A percentile compares a stretch with the other conserved stretches of the same genome.
phyloP scores from a whole-genome alignment of 495 filamentous ascomycete species.

The Neurospora sp. region DNA sequence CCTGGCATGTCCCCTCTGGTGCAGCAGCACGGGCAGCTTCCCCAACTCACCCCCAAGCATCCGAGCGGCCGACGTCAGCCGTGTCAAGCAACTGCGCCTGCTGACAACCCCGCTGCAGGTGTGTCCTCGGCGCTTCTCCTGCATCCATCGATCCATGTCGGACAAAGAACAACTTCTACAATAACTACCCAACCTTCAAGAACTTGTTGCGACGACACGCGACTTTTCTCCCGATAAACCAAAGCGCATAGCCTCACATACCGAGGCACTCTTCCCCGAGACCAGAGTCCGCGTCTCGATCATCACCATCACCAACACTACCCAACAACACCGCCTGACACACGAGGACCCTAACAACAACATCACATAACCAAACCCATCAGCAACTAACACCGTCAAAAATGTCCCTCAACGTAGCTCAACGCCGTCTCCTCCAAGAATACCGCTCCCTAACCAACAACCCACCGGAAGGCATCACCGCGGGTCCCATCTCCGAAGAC shows the following conservation, averaged over 20 bases:
- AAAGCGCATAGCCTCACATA: not conserved
- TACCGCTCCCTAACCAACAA: conserved; percentile 70
- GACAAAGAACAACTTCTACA: not conserved
- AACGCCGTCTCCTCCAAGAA: conserved; percentile 93
- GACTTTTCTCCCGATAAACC: not conserved
- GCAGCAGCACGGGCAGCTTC: not conserved
- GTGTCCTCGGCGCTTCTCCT: not conserved
- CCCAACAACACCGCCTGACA: not conserved
- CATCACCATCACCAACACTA: not conserved
- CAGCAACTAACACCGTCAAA: not conserved
- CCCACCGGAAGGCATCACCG: conserved; percentile 88
- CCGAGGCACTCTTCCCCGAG: not conserved
- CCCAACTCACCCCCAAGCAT: not conserved
- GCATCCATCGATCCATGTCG: not conserved
- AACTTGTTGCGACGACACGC: not conserved
- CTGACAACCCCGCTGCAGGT: not conserved
- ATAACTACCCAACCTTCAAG: not conserved
- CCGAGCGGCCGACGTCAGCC: not conserved
- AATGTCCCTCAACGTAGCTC: conserved; percentile 61
- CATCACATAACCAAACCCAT: not conserved
- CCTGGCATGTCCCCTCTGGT: not conserved
- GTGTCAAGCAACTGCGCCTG: not conserved
- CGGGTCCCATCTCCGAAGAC: conserved; percentile 86
- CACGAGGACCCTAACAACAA: not conserved
- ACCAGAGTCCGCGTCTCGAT: not conserved